Evolutionary conservation across 371 early-diverging fungal genomes (phyloP), one percentile per base, ranked within the genome.

Genomic region (Apophysomyces sp.): DNA sequence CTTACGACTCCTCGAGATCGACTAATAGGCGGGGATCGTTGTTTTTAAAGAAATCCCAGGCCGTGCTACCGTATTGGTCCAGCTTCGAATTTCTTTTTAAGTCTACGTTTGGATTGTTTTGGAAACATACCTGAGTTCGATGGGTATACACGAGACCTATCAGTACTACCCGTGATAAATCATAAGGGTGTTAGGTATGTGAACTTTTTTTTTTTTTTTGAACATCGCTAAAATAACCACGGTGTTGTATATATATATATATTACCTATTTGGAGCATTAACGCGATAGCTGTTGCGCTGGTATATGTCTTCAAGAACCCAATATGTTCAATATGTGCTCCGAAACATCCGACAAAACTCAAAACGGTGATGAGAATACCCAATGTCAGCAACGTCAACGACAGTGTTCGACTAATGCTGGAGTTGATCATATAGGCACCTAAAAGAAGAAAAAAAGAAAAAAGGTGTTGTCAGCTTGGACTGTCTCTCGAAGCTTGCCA

Each of bases 391-490:
- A 71, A 44, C 9, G 44, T 21, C 1, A 71, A 21, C 1, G 74
- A 69, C 12, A 60, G 7, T 24, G 71, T 76, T 9, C 54, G 53
- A 40, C 77, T 76, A 24, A 57, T 51, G 16, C 57, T 26, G 15
- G 73, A 69, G 58, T 73, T 69, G 57, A 77, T 66, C 4, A 68
- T 39, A 66, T 77, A 77, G 26, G 73, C 77, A 30, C 77, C 77
- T 77, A 63, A 12, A 24, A 15, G 34, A 2, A 32, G 26, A 37
- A 18, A 55, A 18, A 15, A 8, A 15, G 32, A 31, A 28, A 53
- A 27, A 27, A 53, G 34, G 13, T 28, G 41, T 9, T 29, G 13
- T 34, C 57, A 58, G 55, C 29, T 53, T 9, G 26, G 36, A 31
- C 31, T 30, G 18, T 58, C 18, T 58, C 41, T 41, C 44, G 29